Percentiles rank a stretch among this genome's conserved stretches.
phyloP scores from a whole-genome alignment of 805 yeast species.

The Kluyveromyces lactis region DNA sequence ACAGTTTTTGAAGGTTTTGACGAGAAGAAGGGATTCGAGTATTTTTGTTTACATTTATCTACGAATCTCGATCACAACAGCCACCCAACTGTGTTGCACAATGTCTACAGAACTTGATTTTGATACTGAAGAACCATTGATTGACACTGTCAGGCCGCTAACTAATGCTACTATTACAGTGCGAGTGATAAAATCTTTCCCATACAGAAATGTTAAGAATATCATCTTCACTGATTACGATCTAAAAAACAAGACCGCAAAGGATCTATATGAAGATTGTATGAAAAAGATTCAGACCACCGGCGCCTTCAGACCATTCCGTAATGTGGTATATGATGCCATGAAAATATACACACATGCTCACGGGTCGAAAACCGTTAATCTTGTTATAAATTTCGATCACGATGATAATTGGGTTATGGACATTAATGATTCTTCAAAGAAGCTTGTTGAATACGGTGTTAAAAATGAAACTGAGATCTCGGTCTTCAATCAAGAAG shows the following conservation, averaged over 20 bases:
- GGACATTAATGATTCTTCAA: constrained; percentile 31
- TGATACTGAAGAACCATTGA: constrained; percentile 61
- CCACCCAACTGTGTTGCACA: too few species aligned
- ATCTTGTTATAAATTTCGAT: constrained; percentile 82
- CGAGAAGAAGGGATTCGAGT: too few species aligned
- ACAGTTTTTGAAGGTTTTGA: too few species aligned
- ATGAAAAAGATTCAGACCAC: constrained; percentile 40
- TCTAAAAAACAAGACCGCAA: constrained; percentile 59
- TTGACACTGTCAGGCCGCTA: constrained; percentile 65
- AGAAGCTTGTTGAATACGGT: constrained; percentile 43
- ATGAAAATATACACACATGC: constrained; percentile 89
- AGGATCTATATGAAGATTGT: constrained; percentile 49
- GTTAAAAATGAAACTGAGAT: constrained; percentile 87
- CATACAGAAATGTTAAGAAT: constrained; percentile 80
- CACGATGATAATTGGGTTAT: constrained; percentile 68
- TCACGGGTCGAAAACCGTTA: constrained; percentile 89
- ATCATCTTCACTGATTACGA: constrained; percentile 62
- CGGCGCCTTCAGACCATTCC: constrained; percentile 72
- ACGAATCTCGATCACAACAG: too few species aligned
- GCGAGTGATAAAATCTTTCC: constrained; percentile 84
- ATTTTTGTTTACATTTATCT: too few species aligned
- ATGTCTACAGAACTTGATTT: constrained; percentile 20
- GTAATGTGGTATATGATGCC: constrained; percentile 66
- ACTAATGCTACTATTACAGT: constrained; percentile 70
- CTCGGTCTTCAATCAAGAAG: constrained; percentile 64